Evolutionary conservation across 164 flowering plant species (phyloP).

Genomic region (Euptelea pleiosperma): DNA sequence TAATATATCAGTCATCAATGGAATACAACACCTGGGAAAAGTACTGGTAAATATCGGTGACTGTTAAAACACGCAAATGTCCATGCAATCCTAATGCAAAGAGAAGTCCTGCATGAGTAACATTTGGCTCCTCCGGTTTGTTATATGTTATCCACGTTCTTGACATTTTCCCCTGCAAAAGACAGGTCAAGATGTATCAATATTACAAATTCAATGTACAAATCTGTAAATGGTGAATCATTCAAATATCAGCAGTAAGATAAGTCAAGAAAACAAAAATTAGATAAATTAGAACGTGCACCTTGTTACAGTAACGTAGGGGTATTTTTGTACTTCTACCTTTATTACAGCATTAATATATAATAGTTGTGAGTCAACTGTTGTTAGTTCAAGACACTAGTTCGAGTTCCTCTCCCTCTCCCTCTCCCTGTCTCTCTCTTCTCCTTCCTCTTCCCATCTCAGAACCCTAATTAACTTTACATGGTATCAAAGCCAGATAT

Average conservation of each 20-base stretch:
- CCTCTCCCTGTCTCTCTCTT: no score
- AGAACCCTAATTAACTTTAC: no score
- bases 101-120: slow-evolving; percentile 87
- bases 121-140: slow-evolving; percentile 80
- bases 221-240: not conserved
- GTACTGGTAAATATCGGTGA: slow-evolving; percentile 76
- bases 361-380: no score
- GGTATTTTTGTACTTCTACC: no score
- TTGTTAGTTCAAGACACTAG: no score
- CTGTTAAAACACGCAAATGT: slow-evolving; percentile 65
- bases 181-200: not conserved
- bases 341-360: no score
- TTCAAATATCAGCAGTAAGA: not conserved
- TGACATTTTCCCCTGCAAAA: slow-evolving; percentile 83
- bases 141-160: slow-evolving; percentile 94
- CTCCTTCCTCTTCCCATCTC: no score
- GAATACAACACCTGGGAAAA: slow-evolving; percentile 57
- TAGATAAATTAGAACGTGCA: not conserved
- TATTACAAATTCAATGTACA: not conserved
- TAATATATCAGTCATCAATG: not conserved
- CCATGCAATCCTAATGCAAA: slow-evolving; percentile 95
- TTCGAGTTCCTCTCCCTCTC: no score
- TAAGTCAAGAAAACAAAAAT: not conserved
- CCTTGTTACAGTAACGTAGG: no score
- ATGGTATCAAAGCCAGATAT: no score